Evolutionary conservation across 1,139 yeast species (phyloP), one percentile per base, ranked within the genome.

Genomic region (Scheffersomyces titani): DNA sequence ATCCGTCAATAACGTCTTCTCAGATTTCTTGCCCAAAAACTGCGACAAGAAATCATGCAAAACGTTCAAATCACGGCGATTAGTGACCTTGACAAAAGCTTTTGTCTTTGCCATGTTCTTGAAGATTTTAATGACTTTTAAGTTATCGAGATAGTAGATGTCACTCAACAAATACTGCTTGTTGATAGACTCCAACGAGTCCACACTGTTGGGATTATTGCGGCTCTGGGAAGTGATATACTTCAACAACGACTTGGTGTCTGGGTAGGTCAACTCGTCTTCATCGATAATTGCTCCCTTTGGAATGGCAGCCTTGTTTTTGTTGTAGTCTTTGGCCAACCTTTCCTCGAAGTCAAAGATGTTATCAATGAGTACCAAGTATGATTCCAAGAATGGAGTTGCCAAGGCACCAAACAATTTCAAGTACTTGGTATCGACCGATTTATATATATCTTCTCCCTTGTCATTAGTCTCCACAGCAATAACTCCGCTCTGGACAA

Each of bases 91-190:
- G 22, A 79, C 83, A 64, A 69, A 78, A 7, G 83, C 82, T 56
- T 72, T 71, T 4, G 82, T 79, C 58, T 75, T 76, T 16, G 80
- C 69, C 66, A 77, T 78, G 64, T 79, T 78, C 62, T 78, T 79
- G 62, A 76, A 73, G 44, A 80, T 77, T 52, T 68, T 65, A 47
- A 79, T 69, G 58, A 79, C 67, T 50, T 65, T 67, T 56, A 79
- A 69, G 59, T 78, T 71, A 61, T 75, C 67, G 60, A 79, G 69
- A 60, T 77, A 79, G 60, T 75, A 79, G 58, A 80, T 70, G 57
- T 78, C 76, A 54, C 78, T 72, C 50, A 80, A 69, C 56, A 80
- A 70, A 61, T 80, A 79, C 61, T 79, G 83, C 65, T 79, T 80
- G 65, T 80, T 78, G 57, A 73, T 70, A 16, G 78, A 69, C 62